Conservation (phyloP, 2,329 filamentous ascomycete genomes). For the Trichoderma koningiopsis region DNA sequence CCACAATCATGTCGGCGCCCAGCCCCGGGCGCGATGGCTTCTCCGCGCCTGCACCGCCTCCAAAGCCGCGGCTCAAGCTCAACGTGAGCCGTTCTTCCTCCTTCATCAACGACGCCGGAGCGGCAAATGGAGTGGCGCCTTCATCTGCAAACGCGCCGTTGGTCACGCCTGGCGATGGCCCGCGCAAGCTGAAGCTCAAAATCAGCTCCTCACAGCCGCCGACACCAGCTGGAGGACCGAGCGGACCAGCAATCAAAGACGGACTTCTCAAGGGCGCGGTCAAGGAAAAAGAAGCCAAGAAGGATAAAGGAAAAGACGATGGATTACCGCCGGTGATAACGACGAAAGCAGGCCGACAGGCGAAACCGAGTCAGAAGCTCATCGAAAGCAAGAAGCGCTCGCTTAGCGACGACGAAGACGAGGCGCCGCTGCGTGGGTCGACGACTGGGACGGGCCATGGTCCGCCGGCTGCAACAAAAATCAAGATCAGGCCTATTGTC, state of each 20-base stretch:
- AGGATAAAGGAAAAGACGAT: conserved; percentile 15
- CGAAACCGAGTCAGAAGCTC: conserved; percentile 61
- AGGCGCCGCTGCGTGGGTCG: conserved; percentile 44
- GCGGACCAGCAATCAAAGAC: background rate
- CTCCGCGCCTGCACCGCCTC: conserved; percentile 33
- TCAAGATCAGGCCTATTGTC: conserved; percentile 50
- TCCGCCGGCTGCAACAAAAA: conserved; percentile 51
- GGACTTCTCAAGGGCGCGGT: conserved; percentile 4
- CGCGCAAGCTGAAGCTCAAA: conserved; percentile 48
- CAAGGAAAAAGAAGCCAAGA: conserved; percentile 22
- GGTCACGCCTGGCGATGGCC: conserved; percentile 37
- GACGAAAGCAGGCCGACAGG: conserved; percentile 62
- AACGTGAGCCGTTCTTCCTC: conserved; percentile 44
- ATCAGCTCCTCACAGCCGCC: conserved; percentile 44
- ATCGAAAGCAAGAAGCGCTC: conserved; percentile 62
- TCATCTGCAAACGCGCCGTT: conserved; percentile 12
- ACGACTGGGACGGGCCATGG: conserved; percentile 46
- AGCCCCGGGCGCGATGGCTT: conserved; percentile 30
- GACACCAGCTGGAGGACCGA: conserved; percentile 37
- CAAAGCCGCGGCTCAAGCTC: conserved; percentile 45
- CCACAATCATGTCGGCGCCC: conserved; percentile 36
- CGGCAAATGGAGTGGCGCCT: conserved; percentile 27
- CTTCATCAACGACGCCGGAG: conserved; percentile 36
- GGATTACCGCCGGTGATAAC: conserved; percentile 39
- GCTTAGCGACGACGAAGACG: conserved; percentile 58